Base-by-base conservation (phyloP, 1,284 basidiomycete species). In the Bondarzewia mesenterica region DNA sequence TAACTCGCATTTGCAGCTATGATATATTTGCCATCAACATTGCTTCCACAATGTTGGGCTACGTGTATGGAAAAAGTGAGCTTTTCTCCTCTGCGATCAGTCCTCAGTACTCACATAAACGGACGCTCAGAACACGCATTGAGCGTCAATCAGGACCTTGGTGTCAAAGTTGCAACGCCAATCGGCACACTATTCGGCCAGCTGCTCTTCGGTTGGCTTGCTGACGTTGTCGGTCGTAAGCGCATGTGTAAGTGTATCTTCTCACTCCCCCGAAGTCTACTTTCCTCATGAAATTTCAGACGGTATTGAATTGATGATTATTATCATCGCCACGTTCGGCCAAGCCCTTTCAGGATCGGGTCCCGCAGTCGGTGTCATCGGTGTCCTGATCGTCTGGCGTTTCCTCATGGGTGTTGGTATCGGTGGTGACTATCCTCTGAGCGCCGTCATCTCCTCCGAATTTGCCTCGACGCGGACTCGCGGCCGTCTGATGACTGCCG, bases 391-490 rank as follows among this genome's bases (percentile, higher is more conserved):
- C 50, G 74, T 85, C 52, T 85, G 82, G 82, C 69, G 82, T 7
- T 77, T 80, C 61, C 62, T 81, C 21, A 77, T 77, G 72, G 85
- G 84, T 2, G 59, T 87, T 5, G 83, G 84, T 2, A 82, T 86
- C 22, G 82, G 87, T 25, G 89, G 89, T 38, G 80, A 84, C 57
- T 85, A 85, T 54, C 82, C 82, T 20, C 63, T 85, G 3, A 74
- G 69, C 44, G 80, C 82, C 2, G 75, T 82, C 52, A 84, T 85
- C 52, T 77, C 80, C 4, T 83, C 80, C 27, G 89, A 93, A 61
- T 91, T 90, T 58, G 82, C 89, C 3, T 75, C 85, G 0, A 83
- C 80, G 29, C 74, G 76, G 50, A 85, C 82, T 25, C 77, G 85
- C 54, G 85, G 85, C 45, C 71, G 82, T 2, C 73, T 89, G 64